These are phyloP conservation scores for Fraxinus anomala DNA, from an alignment of 257 asterid species.

Conservation along the genomic window DNA sequence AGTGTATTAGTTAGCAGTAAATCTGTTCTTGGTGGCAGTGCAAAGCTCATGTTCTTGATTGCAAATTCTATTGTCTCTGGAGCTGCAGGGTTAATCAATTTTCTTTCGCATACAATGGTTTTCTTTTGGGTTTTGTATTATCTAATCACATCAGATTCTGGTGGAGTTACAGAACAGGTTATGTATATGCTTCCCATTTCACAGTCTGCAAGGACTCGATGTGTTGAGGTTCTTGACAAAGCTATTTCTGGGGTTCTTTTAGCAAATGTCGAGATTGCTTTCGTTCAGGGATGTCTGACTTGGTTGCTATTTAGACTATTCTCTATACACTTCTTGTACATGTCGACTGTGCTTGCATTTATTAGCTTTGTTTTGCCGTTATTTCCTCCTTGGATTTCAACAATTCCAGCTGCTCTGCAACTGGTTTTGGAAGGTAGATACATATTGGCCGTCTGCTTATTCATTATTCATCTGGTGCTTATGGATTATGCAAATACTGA, in stretches of 20 bases:
- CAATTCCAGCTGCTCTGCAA: constrained; percentile 81
- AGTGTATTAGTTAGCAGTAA: constrained; percentile 63
- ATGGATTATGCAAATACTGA: constrained; percentile 85
- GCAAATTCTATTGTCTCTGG: constrained; percentile 82
- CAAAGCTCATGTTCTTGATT: constrained; percentile 60
- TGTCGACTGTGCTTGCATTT: constrained; percentile 85
- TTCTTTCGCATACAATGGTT: constrained; percentile 78
- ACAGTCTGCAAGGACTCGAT: constrained; percentile 60
- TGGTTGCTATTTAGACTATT: constrained; percentile 83
- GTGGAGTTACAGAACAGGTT: constrained; percentile 95
- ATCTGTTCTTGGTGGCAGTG: constrained; percentile 78
- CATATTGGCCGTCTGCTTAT: constrained; percentile 54
- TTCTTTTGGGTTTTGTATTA: constrained; percentile 88
- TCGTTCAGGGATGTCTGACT: constrained; percentile 91
- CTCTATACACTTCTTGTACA: constrained; percentile 77
- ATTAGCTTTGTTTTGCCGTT: constrained; percentile 79
- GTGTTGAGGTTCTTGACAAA: constrained; percentile 81
- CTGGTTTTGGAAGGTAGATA: constrained; percentile 80
- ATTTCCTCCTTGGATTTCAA: constrained; percentile 73
- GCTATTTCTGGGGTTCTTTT: constrained; percentile 85
- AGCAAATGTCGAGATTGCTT: constrained; percentile 87
- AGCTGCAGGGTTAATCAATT: constrained; percentile 80
- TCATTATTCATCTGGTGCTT: constrained; percentile 65
- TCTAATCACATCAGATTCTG: constrained; percentile 90
- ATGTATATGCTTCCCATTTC: constrained; percentile 88